These are phyloP conservation scores for Calonectria montana DNA, from an alignment of 2,329 filamentous ascomycete genomes.

Conservation along the genomic window DNA sequence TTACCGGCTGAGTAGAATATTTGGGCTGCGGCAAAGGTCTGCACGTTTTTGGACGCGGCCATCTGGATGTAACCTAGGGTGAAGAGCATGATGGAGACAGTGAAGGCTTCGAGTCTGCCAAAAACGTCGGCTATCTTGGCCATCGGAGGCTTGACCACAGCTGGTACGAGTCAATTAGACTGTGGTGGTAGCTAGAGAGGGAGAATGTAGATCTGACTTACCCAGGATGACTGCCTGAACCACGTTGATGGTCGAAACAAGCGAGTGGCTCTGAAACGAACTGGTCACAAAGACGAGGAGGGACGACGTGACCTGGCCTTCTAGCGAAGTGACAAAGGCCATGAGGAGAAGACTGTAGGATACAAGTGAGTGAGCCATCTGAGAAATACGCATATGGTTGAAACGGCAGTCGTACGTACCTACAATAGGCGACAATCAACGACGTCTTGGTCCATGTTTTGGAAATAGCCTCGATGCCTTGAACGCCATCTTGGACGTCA, in stretches of 20 bases:
- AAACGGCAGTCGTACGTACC: background rate
- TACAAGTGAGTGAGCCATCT: background rate
- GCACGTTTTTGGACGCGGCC: background rate
- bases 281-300: background rate
- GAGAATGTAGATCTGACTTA: background rate
- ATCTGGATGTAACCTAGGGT: background rate
- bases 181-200: background rate
- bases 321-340: background rate
- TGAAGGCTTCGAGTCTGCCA: background rate
- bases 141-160: background rate
- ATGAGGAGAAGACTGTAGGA: background rate
- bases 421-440: background rate
- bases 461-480: background rate
- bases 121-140: background rate
- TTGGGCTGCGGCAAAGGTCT: background rate
- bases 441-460: background rate
- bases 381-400: no score
- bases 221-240: background rate
- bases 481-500: background rate
- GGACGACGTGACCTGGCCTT: background rate
- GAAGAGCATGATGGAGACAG: background rate
- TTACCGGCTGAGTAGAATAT: background rate
- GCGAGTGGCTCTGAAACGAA: background rate
- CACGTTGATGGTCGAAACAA: background rate
- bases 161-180: background rate